Conservation (phyloP, 2,329 filamentous ascomycete genomes). For the Seiridium cupressi region DNA sequence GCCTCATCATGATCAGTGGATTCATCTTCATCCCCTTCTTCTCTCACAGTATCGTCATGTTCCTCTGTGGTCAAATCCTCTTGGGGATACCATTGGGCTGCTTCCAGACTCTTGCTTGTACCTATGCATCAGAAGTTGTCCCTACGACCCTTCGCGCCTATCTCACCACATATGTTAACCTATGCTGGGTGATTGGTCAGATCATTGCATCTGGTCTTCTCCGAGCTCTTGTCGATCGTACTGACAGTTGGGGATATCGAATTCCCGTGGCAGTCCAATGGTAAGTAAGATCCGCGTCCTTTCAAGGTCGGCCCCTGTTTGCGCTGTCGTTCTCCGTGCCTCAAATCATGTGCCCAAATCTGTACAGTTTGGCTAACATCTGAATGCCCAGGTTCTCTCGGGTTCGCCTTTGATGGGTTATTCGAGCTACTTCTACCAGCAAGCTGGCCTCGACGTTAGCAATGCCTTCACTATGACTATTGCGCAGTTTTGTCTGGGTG, state of each 20-base stretch:
- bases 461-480: slow-evolving; percentile 22
- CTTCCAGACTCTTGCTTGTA: slow-evolving; percentile 28
- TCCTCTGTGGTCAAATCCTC: slow-evolving; percentile 26
- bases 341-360: not conserved
- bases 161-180: slow-evolving; percentile 11
- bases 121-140: slow-evolving; percentile 18
- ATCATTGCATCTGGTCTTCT: slow-evolving; percentile 8
- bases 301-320: no score
- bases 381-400: slow-evolving; percentile 7
- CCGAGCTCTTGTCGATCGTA: slow-evolving; percentile 5
- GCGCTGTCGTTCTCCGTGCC: no score
- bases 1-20: slow-evolving; percentile 23
- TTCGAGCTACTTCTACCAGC: slow-evolving; percentile 28
- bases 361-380: not conserved
- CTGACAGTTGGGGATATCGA: slow-evolving; percentile 6
- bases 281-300: not conserved
- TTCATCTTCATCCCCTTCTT: slow-evolving; percentile 29
- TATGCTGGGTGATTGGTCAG: slow-evolving; percentile 11
- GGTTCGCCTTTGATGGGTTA: slow-evolving; percentile 22
- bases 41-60: slow-evolving; percentile 16
- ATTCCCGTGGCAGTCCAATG: slow-evolving; percentile 10
- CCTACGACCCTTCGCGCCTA: not conserved
- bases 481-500: slow-evolving; percentile 30
- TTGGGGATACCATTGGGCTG: slow-evolving; percentile 29
- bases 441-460: slow-evolving; percentile 19